A percentile compares a stretch with the other conserved stretches of the same genome.
phyloP scores from a whole-genome alignment of 2,329 filamentous ascomycete genomes.

The Onygenales sp. region DNA sequence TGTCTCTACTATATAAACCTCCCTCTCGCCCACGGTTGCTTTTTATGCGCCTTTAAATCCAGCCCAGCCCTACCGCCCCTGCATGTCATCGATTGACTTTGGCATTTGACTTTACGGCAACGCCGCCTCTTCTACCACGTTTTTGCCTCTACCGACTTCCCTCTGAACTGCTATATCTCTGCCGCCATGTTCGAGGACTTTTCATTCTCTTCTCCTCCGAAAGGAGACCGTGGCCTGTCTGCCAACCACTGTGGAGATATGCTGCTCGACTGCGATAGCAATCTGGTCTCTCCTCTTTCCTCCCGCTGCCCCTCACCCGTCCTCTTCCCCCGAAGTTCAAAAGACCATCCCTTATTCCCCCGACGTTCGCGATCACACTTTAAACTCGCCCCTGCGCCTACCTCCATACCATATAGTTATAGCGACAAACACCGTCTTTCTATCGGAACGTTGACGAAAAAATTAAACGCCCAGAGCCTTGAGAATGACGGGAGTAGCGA shows the following conservation, averaged over 20 bases:
- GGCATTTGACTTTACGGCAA: neutral
- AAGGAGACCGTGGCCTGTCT: slow-evolving; percentile 11
- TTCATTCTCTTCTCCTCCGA: slow-evolving; percentile 29
- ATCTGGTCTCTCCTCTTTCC: slow-evolving; percentile 31
- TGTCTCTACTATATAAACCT: neutral
- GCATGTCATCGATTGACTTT: neutral
- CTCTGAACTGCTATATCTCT: neutral
- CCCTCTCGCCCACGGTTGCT: neutral
- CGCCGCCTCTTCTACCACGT: neutral
- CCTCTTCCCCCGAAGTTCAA: slow-evolving; percentile 16
- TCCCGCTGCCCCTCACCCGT: slow-evolving; percentile 33
- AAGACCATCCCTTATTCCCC: slow-evolving; percentile 20
- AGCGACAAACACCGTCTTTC: slow-evolving; percentile 28
- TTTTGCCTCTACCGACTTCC: neutral
- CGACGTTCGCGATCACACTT: slow-evolving; percentile 25
- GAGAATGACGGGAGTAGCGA: slow-evolving; percentile 16
- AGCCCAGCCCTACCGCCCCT: neutral
- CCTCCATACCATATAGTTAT: slow-evolving; percentile 35
- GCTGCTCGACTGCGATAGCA: slow-evolving; percentile 28
- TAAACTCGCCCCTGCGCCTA: slow-evolving; percentile 29
- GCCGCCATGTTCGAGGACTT: slow-evolving; percentile 33
- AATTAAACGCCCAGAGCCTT: slow-evolving; percentile 32
- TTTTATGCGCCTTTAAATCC: neutral
- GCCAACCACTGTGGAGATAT: slow-evolving; percentile 23
- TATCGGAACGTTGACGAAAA: slow-evolving; percentile 30